Percentiles rank a stretch among this genome's conserved stretches.
Evolutionary conservation across 768 basidiomycete species (phyloP).

Genomic region (Tylopilus sp.): DNA sequence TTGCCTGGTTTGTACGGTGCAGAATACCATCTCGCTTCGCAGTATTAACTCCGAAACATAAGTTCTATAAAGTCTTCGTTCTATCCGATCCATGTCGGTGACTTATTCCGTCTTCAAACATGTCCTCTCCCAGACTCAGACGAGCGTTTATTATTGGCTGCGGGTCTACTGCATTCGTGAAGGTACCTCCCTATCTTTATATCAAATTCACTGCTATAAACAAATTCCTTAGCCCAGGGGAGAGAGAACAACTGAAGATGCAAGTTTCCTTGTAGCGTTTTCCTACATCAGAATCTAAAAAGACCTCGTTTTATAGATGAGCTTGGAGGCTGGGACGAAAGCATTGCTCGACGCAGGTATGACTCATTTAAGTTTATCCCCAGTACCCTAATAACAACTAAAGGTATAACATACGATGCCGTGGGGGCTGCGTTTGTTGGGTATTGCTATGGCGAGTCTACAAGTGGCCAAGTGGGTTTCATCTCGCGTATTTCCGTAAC

Average conservation of each 20-base stretch:
- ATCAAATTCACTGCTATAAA: neutral
- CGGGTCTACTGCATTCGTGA: conserved; percentile 79
- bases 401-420: neutral
- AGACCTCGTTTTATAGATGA: neutral
- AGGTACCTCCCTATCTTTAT: conserved; percentile 38
- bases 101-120: neutral
- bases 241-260: conserved; percentile 62
- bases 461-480: conserved; percentile 57
- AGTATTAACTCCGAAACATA: too few species aligned
- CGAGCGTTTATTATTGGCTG: conserved; percentile 63
- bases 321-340: conserved; percentile 70
- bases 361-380: neutral
- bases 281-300: neutral
- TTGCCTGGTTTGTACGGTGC: too few species aligned
- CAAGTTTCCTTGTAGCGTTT: conserved; percentile 19
- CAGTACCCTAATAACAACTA: neutral
- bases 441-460: conserved; percentile 69
- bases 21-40: too few species aligned
- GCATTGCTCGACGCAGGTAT: conserved; percentile 77
- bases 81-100: too few species aligned
- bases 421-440: neutral
- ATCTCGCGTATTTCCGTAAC: neutral
- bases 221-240: conserved; percentile 51
- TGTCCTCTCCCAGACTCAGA: conserved; percentile 2
- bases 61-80: too few species aligned